Conservation (phyloP, 345 rosid species). For the Stellera chamaejasme region DNA sequence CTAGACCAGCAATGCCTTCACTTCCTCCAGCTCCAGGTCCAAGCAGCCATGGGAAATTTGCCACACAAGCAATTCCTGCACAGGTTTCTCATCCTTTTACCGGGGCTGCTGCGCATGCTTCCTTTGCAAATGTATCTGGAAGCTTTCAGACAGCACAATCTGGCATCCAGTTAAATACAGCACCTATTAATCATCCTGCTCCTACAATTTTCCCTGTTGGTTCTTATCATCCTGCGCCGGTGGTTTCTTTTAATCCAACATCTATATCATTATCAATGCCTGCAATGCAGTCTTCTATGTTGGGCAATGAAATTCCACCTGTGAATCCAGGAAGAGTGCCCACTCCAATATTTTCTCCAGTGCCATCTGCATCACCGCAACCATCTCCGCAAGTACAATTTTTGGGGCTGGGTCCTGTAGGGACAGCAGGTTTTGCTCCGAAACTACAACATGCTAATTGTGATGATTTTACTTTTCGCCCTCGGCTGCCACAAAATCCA, state of each 20-base stretch:
- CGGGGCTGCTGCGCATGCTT: slow-evolving; percentile 28
- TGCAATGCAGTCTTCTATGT: slow-evolving; percentile 22
- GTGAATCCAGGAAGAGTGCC: slow-evolving; percentile 12
- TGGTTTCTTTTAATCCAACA: slow-evolving; percentile 19
- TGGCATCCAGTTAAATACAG: slow-evolving; percentile 18
- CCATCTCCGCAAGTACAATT: slow-evolving; percentile 21
- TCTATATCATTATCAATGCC: slow-evolving; percentile 17
- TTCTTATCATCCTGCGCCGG: slow-evolving; percentile 12
- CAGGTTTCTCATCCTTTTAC: slow-evolving; percentile 30
- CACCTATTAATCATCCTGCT: slow-evolving; percentile 25
- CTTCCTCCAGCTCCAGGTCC: slow-evolving; percentile 31
- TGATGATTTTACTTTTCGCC: slow-evolving; percentile 57
- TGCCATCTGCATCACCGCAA: slow-evolving; percentile 20
- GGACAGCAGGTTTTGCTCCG: slow-evolving; percentile 26
- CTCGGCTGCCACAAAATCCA: slow-evolving; percentile 29
- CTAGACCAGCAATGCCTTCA: slow-evolving; percentile 27
- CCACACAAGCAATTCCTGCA: slow-evolving; percentile 28
- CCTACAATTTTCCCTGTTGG: slow-evolving; percentile 24
- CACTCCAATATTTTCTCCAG: slow-evolving; percentile 10
- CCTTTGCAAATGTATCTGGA: slow-evolving; percentile 14
- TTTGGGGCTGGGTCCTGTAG: slow-evolving; percentile 23
- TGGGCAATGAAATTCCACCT: slow-evolving; percentile 15
- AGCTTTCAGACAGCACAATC: slow-evolving; percentile 19
- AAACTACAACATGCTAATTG: slow-evolving; percentile 33
- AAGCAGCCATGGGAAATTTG: slow-evolving; percentile 31